A percentile compares a stretch with the other conserved stretches of the same genome.
These are phyloP conservation scores for Vigna mungo DNA, from an alignment of 306 rosid species.

Conservation along the genomic window DNA sequence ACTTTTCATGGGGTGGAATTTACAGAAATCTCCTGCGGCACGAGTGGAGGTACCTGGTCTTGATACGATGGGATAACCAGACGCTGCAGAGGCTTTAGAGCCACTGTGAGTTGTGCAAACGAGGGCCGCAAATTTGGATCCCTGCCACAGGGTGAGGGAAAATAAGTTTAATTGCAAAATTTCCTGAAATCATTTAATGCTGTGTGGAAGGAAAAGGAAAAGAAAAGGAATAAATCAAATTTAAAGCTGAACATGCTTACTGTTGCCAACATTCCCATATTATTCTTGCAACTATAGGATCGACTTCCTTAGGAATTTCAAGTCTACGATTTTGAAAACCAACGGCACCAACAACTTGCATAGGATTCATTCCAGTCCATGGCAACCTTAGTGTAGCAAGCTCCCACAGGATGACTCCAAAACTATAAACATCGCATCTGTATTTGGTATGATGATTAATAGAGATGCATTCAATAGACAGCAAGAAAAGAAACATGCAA, in stretches of 20 bases:
- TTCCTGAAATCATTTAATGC: constrained; percentile 17
- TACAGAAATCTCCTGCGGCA: constrained; percentile 81
- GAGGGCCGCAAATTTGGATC: constrained; percentile 98
- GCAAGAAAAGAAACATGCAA: background rate
- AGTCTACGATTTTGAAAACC: constrained; percentile 98
- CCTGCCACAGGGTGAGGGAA: constrained; percentile 48
- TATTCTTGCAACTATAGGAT: constrained; percentile 87
- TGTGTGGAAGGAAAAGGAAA: constrained; percentile 4
- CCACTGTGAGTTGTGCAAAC: constrained; percentile 71
- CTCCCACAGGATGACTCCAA: constrained; percentile 98
- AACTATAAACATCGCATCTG: constrained; percentile 99
- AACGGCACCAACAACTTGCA: constrained; percentile 99
- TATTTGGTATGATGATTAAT: constrained; percentile 36
- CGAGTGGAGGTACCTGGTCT: constrained; percentile 70
- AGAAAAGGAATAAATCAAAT: constrained; percentile 10
- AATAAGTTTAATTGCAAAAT: constrained; percentile 17
- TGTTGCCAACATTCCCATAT: constrained; percentile 98
- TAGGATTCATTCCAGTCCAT: constrained; percentile 99
- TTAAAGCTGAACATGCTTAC: constrained; percentile 64
- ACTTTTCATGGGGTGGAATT: constrained; percentile 74
- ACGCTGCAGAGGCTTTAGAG: constrained; percentile 88
- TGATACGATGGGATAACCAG: constrained; percentile 69
- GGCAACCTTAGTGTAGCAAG: constrained; percentile 93
- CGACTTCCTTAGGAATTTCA: constrained; percentile 93
- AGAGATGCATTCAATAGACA: background rate